Conservation (phyloP, 2,329 filamentous ascomycete species). For the Incumbomyces lentus region DNA sequence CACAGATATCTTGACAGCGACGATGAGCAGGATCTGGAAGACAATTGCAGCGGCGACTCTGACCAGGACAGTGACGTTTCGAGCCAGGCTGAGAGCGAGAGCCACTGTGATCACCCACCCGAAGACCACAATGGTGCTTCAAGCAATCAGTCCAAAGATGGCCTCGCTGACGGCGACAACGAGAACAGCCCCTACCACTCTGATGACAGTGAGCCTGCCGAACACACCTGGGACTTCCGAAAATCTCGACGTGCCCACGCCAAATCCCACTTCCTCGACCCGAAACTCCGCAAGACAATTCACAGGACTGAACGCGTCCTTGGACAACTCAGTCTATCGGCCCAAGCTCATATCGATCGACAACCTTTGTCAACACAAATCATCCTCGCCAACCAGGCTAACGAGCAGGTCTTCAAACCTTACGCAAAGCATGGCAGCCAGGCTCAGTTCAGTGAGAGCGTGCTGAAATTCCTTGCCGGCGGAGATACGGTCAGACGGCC, state of each 20-base stretch:
- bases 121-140: neutral
- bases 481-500: conserved; percentile 9
- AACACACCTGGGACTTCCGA: conserved; percentile 6
- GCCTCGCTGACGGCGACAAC: neutral
- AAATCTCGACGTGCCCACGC: neutral
- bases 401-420: conserved; percentile 11
- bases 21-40: conserved; percentile 1
- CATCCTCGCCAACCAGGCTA: conserved; percentile 9
- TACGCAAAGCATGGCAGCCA: conserved; percentile 17
- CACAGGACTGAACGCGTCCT: neutral
- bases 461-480: conserved; percentile 12
- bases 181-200: neutral
- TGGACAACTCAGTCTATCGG: conserved; percentile 10
- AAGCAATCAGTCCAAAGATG: neutral
- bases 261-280: neutral
- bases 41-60: conserved; percentile 2
- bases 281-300: neutral
- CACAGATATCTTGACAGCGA: conserved; percentile 6
- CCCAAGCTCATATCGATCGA: conserved; percentile 12
- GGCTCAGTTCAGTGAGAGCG: conserved; percentile 10
- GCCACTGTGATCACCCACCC: neutral
- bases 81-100: neutral
- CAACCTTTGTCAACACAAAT: conserved; percentile 15
- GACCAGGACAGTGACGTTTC: neutral
- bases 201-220: neutral